Conservation (phyloP, 768 basidiomycete genomes). For the Termitomyces sp. region DNA sequence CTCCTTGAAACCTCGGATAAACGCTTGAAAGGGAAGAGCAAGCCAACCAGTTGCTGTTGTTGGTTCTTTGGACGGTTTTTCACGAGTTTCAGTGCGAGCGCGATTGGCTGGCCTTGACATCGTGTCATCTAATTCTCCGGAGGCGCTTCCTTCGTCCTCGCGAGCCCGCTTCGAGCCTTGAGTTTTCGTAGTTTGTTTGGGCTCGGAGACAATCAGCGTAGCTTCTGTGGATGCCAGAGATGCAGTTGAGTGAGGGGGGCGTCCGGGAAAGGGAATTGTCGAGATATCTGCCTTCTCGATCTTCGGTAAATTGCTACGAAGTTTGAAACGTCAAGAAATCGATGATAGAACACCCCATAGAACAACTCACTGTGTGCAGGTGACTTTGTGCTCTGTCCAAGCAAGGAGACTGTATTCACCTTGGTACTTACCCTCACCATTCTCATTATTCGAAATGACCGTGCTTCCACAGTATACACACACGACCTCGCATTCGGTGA, state of each 20-base stretch:
- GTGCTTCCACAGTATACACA: constrained; percentile 50
- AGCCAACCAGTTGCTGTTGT: constrained; percentile 58
- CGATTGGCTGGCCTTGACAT: constrained; percentile 49
- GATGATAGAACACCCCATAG: not conserved
- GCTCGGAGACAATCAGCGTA: constrained; percentile 31
- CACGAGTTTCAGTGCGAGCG: constrained; percentile 46
- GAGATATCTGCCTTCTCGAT: constrained; percentile 6
- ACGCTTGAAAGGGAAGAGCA: constrained; percentile 58
- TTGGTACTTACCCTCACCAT: constrained; percentile 54
- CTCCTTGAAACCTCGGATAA: constrained; percentile 67
- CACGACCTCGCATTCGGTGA: constrained; percentile 40
- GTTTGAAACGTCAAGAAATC: not conserved
- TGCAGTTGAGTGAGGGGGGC: constrained; percentile 27
- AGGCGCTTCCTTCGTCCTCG: constrained; percentile 35
- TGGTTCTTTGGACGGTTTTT: constrained; percentile 39
- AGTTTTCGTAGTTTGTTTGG: constrained; percentile 17
- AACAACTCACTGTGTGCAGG: constrained; percentile 31
- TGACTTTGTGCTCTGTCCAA: constrained; percentile 63
- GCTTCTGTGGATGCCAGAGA: constrained; percentile 29
- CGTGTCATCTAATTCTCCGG: constrained; percentile 20
- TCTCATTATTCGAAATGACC: constrained; percentile 31
- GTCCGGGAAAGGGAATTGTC: constrained; percentile 16
- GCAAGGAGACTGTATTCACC: constrained; percentile 55
- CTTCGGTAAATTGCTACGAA: constrained; percentile 5
- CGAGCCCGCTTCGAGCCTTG: constrained; percentile 47